Conservation (phyloP, 2,329 filamentous ascomycete genomes). For the Bipolaris gigantea region DNA sequence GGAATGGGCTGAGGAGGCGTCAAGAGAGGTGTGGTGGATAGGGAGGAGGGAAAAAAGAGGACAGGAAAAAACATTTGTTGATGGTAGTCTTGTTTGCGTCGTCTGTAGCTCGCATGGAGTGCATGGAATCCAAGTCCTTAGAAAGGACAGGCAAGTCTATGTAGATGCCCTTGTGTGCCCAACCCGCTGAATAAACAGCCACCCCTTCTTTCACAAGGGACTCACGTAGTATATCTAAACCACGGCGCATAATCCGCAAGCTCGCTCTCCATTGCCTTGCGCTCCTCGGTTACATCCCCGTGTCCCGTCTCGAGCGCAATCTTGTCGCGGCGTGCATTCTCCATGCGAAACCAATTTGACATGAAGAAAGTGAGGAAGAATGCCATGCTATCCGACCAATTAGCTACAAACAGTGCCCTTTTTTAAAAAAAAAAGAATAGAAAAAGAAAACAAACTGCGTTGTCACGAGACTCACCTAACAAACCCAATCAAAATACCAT, state of each 20-base stretch:
- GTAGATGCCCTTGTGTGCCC: too few relatives aligned
- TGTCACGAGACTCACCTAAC: constrained; percentile 39
- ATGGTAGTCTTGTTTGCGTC: too few relatives aligned
- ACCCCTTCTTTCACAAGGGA: background rate
- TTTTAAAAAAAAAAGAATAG: too few relatives aligned
- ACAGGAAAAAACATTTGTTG: too few relatives aligned
- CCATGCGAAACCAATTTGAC: constrained; percentile 59
- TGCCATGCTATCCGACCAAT: constrained; percentile 47
- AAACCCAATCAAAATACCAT: constrained; percentile 51
- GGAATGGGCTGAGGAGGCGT: too few relatives aligned
- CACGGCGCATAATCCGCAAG: constrained; percentile 59
- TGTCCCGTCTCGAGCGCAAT: constrained; percentile 44
- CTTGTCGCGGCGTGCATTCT: constrained; percentile 59
- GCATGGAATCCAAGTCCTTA: too few relatives aligned
- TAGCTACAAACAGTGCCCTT: background rate
- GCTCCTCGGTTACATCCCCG: constrained; percentile 56
- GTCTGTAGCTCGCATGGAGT: too few relatives aligned
- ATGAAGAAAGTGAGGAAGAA: constrained; percentile 57
- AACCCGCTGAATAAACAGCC: background rate
- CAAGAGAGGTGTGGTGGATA: too few relatives aligned
- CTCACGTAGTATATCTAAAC: constrained; percentile 41
- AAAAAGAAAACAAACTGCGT: too few relatives aligned
- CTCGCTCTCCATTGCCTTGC: constrained; percentile 57
- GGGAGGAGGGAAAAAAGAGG: too few relatives aligned
- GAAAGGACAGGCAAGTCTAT: too few relatives aligned